Percentiles rank a stretch among this genome's conserved stretches.
These are phyloP conservation scores for Colletotrichum chrysophilum DNA, from an alignment of 2,329 filamentous ascomycete species.

Conservation along the genomic window DNA sequence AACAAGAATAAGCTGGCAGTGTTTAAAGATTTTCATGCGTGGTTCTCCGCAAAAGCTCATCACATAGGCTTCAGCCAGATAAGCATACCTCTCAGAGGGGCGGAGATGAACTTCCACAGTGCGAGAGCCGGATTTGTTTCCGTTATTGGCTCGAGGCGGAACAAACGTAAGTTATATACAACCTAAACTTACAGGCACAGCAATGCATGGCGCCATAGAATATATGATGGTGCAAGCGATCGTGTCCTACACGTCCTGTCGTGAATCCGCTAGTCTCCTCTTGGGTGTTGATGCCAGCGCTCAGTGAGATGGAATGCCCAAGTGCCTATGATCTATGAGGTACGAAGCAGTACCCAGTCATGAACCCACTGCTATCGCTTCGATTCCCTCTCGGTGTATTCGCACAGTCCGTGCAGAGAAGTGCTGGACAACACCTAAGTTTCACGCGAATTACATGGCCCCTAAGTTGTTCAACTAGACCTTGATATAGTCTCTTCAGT, in stretches of 20 bases:
- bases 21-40: neutral
- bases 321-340: neutral
- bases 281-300: neutral
- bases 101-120: no score
- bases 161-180: neutral
- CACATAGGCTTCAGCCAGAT: neutral
- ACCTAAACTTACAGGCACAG: neutral
- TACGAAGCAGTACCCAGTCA: neutral
- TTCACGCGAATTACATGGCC: rapidly evolving
- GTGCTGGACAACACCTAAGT: rapidly evolving
- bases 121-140: neutral
- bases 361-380: rapidly evolving
- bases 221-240: neutral
- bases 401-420: neutral
- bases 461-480: neutral
- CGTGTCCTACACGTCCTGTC: neutral
- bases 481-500: neutral
- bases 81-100: neutral
- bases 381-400: rapidly evolving
- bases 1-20: neutral
- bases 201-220: rapidly evolving
- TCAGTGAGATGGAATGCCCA: neutral
- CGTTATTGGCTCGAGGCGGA: neutral
- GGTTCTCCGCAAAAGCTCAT: neutral
- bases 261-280: neutral